Base-by-base conservation (phyloP, 805 yeast genomes). In the Saccharomycopsis babjevae region DNA sequence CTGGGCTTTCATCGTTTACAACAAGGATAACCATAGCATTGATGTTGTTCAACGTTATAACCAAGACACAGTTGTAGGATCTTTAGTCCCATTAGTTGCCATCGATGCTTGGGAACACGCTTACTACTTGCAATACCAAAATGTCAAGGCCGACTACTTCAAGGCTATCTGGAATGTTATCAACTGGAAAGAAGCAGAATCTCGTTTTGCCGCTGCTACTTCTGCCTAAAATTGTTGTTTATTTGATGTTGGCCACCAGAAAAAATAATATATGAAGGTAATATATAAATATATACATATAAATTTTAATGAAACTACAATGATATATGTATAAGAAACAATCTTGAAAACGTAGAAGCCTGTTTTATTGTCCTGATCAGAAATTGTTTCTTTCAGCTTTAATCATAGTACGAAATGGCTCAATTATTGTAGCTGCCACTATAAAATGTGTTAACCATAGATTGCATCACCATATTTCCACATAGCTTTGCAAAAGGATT, bases 51-150 rank as follows among this genome's bases (percentile, higher is more conserved):
- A 88, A 73, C 87, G 89, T 67, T 78, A 83, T 67, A 90, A 90
- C 79, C 97, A 90, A 76, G 97, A 90, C 75, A 88, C 94, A 18
- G 90, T 88, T 50, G 77, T 84, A 57, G 88, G 89, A 57, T 68
- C 67, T 39, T 79, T 83, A 72, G 77, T 81, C 56, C 96, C 97
- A 54, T 76, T 91, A 69, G 80, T 91, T 61, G 97, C 96, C 59
- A 88, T 90, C 71, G 97, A 90, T 69, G 96, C 96, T 63, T 90
- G 97, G 97, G 97, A 90, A 76, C 97, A 90, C 71, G 97, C 97
- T 60, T 90, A 90, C 80, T 90, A 90, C 81, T 80, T 91, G 75
- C 97, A 90, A 76, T 90, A 90, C 79, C 86, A 88, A 77, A 90
- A 90, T 77, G 91, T 86, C 72, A 90, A 91, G 80, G 96, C 74